Evolutionary conservation across 2,329 filamentous ascomycete genomes (phyloP).

Genomic region (Cytospora paraplurivora): DNA sequence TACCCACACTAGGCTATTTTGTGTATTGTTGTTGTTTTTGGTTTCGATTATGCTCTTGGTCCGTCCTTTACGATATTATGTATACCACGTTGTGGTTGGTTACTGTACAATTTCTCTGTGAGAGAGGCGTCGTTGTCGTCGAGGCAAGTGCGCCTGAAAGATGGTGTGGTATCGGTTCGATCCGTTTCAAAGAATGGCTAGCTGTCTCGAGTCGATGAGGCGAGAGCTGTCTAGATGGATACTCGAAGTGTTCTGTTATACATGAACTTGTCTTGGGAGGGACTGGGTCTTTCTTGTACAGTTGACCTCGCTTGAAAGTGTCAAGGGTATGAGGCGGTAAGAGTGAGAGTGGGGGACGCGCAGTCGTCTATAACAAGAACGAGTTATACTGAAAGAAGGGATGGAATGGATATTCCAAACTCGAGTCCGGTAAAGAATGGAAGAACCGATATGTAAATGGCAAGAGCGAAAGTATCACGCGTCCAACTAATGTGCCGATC

Average conservation of each 20-base stretch:
- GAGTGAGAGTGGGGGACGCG: constrained; percentile 29
- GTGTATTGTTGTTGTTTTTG: constrained; percentile 17
- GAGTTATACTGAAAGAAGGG: constrained; percentile 47
- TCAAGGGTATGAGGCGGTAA: constrained; percentile 24
- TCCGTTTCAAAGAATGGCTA: constrained; percentile 48
- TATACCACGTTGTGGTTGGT: constrained; percentile 32
- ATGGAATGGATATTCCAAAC: constrained; percentile 45
- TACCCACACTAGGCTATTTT: constrained; percentile 26
- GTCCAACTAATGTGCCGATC: constrained; percentile 52
- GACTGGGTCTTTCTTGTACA: constrained; percentile 28
- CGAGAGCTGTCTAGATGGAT: constrained; percentile 35
- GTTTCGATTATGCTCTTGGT: constrained; percentile 18
- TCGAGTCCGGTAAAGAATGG: constrained; percentile 50
- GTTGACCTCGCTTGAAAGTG: constrained; percentile 18
- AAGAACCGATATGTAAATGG: constrained; percentile 52
- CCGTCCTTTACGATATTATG: constrained; percentile 34
- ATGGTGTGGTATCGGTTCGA: constrained; percentile 41
- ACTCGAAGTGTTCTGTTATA: constrained; percentile 39
- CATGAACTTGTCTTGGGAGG: constrained; percentile 38
- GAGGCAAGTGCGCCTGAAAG: constrained; percentile 40
- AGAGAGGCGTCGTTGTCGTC: constrained; percentile 33
- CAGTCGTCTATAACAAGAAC: constrained; percentile 34
- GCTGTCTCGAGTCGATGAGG: constrained; percentile 38
- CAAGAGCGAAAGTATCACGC: constrained; percentile 46
- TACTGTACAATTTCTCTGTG: constrained; percentile 37